phyloP scores from a whole-genome alignment of 2,329 filamentous ascomycete species.

The Biscogniauxia sp. region DNA sequence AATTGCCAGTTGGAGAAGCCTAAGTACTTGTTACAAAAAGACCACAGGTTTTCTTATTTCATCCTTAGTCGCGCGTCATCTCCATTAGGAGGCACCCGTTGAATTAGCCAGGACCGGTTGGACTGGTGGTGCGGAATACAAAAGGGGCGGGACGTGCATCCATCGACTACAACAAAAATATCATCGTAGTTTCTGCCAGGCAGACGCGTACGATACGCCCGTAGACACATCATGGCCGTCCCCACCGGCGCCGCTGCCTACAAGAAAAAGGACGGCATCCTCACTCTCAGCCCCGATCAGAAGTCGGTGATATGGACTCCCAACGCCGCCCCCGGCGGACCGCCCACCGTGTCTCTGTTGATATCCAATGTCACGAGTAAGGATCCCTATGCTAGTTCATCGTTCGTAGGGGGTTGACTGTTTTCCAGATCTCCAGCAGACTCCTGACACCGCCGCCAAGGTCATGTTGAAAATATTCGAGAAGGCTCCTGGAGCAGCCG shows the following conservation, averaged over 20 bases:
- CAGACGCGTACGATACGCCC: background rate
- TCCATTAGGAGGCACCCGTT: background rate
- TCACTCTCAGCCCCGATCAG: slow-evolving; percentile 72
- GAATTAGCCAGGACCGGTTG: background rate
- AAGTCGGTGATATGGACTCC: slow-evolving; percentile 80
- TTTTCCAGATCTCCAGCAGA: slow-evolving; percentile 81
- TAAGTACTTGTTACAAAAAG: no score
- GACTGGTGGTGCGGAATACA: background rate
- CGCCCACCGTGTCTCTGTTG: slow-evolving; percentile 65
- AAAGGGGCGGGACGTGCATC: background rate
- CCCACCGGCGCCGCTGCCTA: slow-evolving; percentile 70
- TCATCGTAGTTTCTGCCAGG: background rate
- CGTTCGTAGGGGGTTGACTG: slow-evolving; percentile 7
- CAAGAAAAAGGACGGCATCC: slow-evolving; percentile 92
- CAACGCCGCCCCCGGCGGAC: slow-evolving; percentile 55
- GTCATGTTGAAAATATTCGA: slow-evolving; percentile 93
- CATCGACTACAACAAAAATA: background rate
- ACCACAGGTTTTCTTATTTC: no score
- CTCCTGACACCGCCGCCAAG: slow-evolving; percentile 81
- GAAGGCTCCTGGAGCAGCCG: slow-evolving; percentile 56
- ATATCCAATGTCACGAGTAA: slow-evolving; percentile 80
- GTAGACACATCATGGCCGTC: slow-evolving; percentile 46
- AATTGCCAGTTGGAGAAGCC: background rate
- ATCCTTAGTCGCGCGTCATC: no score
- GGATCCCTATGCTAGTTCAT: slow-evolving; percentile 29